Evolutionary conservation across 1,139 yeast species (phyloP).

Genomic region (Meyerozyma carpophila): DNA sequence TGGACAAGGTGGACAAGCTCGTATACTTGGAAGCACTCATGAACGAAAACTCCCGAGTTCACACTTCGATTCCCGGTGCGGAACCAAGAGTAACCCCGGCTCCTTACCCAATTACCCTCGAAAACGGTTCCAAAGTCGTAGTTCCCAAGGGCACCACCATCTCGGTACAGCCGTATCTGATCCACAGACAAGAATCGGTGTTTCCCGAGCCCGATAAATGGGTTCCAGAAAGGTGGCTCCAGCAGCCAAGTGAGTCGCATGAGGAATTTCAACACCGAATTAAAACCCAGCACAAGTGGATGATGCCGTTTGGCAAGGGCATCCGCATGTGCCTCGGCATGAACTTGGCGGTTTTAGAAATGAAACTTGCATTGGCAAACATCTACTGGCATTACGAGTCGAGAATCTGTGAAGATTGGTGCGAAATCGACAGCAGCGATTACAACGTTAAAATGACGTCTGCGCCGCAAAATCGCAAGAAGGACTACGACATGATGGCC

Average conservation of each 20-base stretch:
- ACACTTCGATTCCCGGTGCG: constrained; percentile 71
- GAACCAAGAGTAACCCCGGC: constrained; percentile 54
- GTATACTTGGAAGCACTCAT: constrained; percentile 55
- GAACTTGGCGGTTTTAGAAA: constrained; percentile 63
- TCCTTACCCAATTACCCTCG: constrained; percentile 16
- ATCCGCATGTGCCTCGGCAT: constrained; percentile 73
- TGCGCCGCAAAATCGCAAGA: constrained; percentile 7
- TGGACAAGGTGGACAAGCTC: constrained; percentile 42
- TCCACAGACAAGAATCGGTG: constrained; percentile 48
- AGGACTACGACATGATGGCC: constrained; percentile 43
- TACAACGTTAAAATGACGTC: constrained; percentile 15
- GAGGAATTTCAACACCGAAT: constrained; percentile 32
- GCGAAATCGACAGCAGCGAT: constrained; percentile 16
- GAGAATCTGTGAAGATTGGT: constrained; percentile 39
- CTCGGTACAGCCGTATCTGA: constrained; percentile 61
- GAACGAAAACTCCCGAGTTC: constrained; percentile 55
- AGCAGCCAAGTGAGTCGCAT: constrained; percentile 25
- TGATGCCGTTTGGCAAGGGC: constrained; percentile 72
- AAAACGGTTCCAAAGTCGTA: constrained; percentile 16
- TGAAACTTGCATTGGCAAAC: constrained; percentile 53
- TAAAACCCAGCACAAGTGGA: constrained; percentile 43
- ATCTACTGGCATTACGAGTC: constrained; percentile 46
- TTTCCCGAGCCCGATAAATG: constrained; percentile 50
- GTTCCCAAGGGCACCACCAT: constrained; percentile 55
- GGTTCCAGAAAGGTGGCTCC: constrained; percentile 61